phyloP scores from a whole-genome alignment of 163 green algal species.

The Chlamydomonas reinhardtii region DNA sequence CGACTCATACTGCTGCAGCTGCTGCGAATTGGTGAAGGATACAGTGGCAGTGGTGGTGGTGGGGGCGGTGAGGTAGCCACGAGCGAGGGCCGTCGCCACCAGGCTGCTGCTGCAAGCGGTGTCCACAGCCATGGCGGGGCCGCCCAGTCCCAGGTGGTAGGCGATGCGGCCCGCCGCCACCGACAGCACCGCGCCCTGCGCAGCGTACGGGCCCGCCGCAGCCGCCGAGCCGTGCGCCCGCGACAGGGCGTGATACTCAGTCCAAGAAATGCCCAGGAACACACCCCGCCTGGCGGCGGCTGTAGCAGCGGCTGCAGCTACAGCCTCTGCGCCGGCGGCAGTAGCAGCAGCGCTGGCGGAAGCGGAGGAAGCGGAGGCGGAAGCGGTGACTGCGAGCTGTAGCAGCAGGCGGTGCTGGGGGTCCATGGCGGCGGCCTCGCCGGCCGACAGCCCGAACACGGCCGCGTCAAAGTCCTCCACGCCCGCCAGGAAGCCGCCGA shows the following conservation, averaged over 20 bases:
- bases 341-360: not conserved
- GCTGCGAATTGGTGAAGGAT: not conserved
- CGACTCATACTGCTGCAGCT: not conserved
- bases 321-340: too few relatives aligned
- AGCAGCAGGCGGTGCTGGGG: conserved; percentile 92
- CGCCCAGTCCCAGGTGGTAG: conserved; percentile 82
- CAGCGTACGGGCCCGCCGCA: conserved; percentile 53
- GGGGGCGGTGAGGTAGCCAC: conserved; percentile 75
- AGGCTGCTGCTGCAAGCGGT: conserved; percentile 90
- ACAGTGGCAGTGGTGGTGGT: conserved; percentile 48
- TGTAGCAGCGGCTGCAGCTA: not conserved
- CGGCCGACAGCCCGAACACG: conserved; percentile 74
- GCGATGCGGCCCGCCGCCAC: conserved; percentile 81
- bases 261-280: conserved; percentile 85
- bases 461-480: conserved; percentile 82
- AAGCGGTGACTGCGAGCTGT: conserved; percentile 54
- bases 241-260: conserved; percentile 73
- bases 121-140: conserved; percentile 81
- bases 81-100: conserved; percentile 84
- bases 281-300: conserved; percentile 59
- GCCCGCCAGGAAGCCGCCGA: conserved; percentile 80
- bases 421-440: conserved; percentile 83
- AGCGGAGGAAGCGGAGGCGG: not conserved
- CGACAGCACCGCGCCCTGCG: conserved; percentile 72
- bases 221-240: conserved; percentile 23